Base-by-base conservation (phyloP, 2,329 filamentous ascomycete genomes). In the Botryosphaeria agaves region DNA sequence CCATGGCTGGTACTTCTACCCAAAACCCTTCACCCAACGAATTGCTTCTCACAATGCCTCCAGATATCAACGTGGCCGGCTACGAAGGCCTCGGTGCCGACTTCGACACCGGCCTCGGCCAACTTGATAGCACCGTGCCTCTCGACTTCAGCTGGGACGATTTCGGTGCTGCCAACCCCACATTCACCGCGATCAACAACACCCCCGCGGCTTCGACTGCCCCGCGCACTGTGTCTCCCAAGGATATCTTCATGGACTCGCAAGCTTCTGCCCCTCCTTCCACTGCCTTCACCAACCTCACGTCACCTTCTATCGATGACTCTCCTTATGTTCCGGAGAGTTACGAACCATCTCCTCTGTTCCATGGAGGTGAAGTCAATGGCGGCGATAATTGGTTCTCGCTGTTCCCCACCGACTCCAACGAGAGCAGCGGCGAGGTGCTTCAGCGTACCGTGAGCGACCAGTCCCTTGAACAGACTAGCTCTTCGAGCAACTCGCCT, bases 261-360 rank as follows among this genome's bases (percentile, higher is more conserved):
- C 72, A 72, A 46, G 62, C 71, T 48, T 91, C 82, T 37, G 72
- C 82, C 21, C 84, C 84, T 18, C 81, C 81, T 47, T 92, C 84
- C 2, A 67, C 76, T 28, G 74, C 80, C 19, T 72, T 89, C 48
- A 92, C 84, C 20, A 74, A 83, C 38, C 49, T 93, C 53, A 92
- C 83, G 34, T 89, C 84, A 36, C 84, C 84, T 26, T 58, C 59
- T 40, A 81, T 78, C n/a, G 64, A 72, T 34, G 76, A 72, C 45
- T 69, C 79, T 47, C 79, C 76, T 44, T 91, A 82, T 31, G 82
- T 82, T 7, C 53, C 53, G 37, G 75, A 81, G 43, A 67, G 65
- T 48, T 82, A 73, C 44, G 73, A 89, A 45, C 73, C 79, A 12
- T 92, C 83, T 30, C 84, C 84, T 28, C 70, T 77, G 51, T 81